phyloP scores from a whole-genome alignment of 2,329 filamentous ascomycete species.

The Thyridium curvatum region DNA sequence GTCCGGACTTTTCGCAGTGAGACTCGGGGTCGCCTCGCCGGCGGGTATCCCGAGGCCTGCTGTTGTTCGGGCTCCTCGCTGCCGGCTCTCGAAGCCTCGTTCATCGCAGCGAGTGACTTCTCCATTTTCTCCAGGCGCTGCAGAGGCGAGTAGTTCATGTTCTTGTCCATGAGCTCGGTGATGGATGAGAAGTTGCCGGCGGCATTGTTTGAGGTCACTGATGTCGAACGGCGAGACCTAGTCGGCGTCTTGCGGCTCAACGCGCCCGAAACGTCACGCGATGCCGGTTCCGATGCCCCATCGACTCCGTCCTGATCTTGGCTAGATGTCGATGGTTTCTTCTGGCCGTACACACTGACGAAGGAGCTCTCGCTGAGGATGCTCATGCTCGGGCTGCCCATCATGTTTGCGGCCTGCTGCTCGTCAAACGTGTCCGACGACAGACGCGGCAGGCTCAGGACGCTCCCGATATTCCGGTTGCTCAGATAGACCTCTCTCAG shows the following conservation, averaged over 20 bases:
- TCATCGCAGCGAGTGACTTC: conserved; percentile 15
- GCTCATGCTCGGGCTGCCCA: conserved; percentile 55
- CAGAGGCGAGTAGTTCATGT: conserved; percentile 36
- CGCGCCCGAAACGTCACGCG: conserved; percentile 11
- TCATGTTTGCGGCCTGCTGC: conserved; percentile 28
- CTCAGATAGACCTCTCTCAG: conserved; percentile 54
- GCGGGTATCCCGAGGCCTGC: conserved; percentile 8
- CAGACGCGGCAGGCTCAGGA: conserved; percentile 42
- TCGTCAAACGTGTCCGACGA: conserved; percentile 31
- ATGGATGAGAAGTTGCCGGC: conserved; percentile 36
- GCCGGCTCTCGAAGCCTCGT: conserved; percentile 20
- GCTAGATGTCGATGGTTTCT: conserved; percentile 12
- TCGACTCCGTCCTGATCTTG: conserved; percentile 6
- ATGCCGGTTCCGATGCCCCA: conserved; percentile 11
- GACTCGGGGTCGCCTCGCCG: conserved; percentile 9
- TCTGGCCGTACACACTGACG: conserved; percentile 54
- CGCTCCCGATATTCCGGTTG: conserved; percentile 31
- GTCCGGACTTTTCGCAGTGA: conserved; percentile 42
- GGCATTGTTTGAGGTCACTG: conserved; percentile 20
- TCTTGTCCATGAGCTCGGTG: conserved; percentile 34
- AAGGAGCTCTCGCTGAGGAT: conserved; percentile 64
- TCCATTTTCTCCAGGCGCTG: conserved; percentile 43
- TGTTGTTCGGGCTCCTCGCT: conserved; percentile 17
- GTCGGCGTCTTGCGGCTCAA: conserved; percentile 14
- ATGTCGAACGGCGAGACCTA: conserved; percentile 19